Conservation (phyloP, 768 basidiomycete species). For the Termitomyces sp. region DNA sequence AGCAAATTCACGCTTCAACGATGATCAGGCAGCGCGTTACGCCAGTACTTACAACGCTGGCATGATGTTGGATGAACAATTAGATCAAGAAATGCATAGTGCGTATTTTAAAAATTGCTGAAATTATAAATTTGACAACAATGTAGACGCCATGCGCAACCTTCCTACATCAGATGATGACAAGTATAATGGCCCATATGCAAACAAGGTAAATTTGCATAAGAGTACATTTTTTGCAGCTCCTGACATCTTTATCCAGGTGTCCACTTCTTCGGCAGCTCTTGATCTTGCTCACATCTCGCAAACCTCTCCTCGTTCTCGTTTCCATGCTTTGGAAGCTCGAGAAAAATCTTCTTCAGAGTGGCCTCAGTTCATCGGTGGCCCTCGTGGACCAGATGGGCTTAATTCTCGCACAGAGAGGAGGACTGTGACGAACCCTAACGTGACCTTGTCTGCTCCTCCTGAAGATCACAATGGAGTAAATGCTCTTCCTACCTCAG, state of each 20-base stretch:
- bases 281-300: slow-evolving; percentile 88
- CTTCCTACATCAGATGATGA: slow-evolving; percentile 87
- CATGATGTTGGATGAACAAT: slow-evolving; percentile 89
- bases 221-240: background rate
- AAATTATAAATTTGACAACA: slow-evolving; percentile 3
- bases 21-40: slow-evolving; percentile 55
- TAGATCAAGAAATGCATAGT: slow-evolving; percentile 96
- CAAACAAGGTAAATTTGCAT: slow-evolving; percentile 50
- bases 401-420: slow-evolving; percentile 52
- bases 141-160: slow-evolving; percentile 79
- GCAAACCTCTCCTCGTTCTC: slow-evolving; percentile 68
- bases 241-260: slow-evolving; percentile 28
- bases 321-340: slow-evolving; percentile 52
- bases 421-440: slow-evolving; percentile 71
- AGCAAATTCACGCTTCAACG: slow-evolving; percentile 44
- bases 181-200: slow-evolving; percentile 64
- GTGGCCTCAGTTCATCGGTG: slow-evolving; percentile 86
- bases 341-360: slow-evolving; percentile 81
- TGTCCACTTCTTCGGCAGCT: slow-evolving; percentile 87
- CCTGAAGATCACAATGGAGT: slow-evolving; percentile 42
- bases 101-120: slow-evolving; percentile 23
- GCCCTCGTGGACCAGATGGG: slow-evolving; percentile 56
- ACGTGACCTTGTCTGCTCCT: slow-evolving; percentile 54
- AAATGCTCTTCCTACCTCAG: slow-evolving; percentile 45
- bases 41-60: slow-evolving; percentile 72